Conservation (phyloP, 345 rosid genomes). For the Euphorbia tirucalli region DNA sequence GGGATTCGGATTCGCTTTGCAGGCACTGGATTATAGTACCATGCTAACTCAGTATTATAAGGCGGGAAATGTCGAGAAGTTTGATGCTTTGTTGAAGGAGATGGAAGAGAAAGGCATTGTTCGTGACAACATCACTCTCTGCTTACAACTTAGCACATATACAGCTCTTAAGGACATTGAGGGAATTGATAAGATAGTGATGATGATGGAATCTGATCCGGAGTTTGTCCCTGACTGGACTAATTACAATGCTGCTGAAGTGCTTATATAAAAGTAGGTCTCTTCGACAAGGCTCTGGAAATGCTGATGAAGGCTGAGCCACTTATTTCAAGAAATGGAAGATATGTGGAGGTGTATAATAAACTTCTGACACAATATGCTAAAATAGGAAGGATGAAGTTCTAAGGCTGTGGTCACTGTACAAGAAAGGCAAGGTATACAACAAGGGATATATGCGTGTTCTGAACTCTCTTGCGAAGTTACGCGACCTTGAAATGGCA, state of each 20-base stretch:
- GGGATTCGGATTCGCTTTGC: constrained; percentile 20
- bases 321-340: no score
- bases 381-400: constrained; percentile 37
- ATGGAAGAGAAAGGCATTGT: no score
- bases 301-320: no score
- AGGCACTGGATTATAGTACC: constrained; percentile 16
- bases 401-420: constrained; percentile 43
- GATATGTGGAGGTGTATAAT: background rate
- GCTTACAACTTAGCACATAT: constrained; percentile 26
- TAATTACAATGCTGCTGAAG: constrained; percentile 12
- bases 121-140: constrained; percentile 16
- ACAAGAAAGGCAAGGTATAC: constrained; percentile 5
- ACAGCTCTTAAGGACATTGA: constrained; percentile 26
- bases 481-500: constrained; percentile 34
- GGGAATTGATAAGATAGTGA: constrained; percentile 21
- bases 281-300: no score
- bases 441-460: constrained; percentile 24
- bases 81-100: no score
- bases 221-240: constrained; percentile 17
- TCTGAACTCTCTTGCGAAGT: constrained; percentile 32
- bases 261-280: constrained; percentile 25
- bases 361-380: constrained; percentile 31
- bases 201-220: constrained; percentile 31
- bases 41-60: constrained; percentile 29
- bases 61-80: constrained; percentile 24